These are phyloP conservation scores for Ilyonectria mors-panacis DNA, from an alignment of 2,329 filamentous ascomycete genomes.

Conservation along the genomic window DNA sequence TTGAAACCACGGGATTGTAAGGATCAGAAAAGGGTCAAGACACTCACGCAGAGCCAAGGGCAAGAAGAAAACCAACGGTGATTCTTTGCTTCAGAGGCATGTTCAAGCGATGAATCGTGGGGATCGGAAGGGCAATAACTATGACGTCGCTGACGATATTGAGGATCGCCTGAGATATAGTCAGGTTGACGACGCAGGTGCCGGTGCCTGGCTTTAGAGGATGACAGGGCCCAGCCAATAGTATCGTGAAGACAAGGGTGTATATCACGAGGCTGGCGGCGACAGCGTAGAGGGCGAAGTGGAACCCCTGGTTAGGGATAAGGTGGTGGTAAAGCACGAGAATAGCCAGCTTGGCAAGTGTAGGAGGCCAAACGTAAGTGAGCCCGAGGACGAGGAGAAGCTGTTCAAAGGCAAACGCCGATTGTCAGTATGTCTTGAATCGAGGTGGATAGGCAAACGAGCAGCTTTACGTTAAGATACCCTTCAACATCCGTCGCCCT, in stretches of 20 bases:
- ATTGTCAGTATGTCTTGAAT: too few species aligned
- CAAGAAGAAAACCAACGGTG: not conserved
- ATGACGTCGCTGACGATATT: not conserved
- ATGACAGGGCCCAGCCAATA: conserved; percentile 17
- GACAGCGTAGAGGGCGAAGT: conserved; percentile 7
- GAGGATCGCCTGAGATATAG: conserved; percentile 17
- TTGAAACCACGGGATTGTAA: not conserved
- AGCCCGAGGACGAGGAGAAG: conserved; percentile 1
- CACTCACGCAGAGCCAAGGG: conserved; percentile 5
- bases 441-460: too few species aligned
- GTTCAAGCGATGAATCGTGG: not conserved
- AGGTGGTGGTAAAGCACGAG: conserved; percentile 15
- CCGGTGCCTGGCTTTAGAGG: conserved; percentile 15
- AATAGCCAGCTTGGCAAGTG: conserved; percentile 19
- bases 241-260: conserved; percentile 15
- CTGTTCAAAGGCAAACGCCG: too few species aligned
- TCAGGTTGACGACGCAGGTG: conserved; percentile 15
- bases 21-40: too few species aligned
- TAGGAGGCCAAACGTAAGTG: conserved; percentile 27
- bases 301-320: conserved; percentile 2
- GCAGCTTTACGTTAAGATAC: too few species aligned
- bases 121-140: not conserved
- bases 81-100: not conserved
- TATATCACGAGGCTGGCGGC: conserved; percentile 10
- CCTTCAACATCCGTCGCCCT: too few species aligned